phyloP scores from a whole-genome alignment of 441 rosid species.

The Corymbia citriodora region DNA sequence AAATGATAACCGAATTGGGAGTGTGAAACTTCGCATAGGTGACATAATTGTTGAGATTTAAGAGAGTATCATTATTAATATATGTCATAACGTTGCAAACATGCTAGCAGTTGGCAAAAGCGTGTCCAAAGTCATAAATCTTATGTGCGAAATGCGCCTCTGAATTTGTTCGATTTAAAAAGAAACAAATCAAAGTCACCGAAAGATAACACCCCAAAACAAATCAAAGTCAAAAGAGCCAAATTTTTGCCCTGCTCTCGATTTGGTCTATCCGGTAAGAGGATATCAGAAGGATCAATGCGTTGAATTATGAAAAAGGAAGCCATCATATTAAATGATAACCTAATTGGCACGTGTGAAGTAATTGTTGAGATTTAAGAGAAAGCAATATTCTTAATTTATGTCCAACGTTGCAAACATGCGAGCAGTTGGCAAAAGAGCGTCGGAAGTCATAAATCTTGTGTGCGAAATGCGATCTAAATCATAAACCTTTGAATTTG shows the following conservation, averaged over 20 bases:
- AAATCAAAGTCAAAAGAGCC: too few species aligned
- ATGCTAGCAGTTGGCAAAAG: rapidly evolving
- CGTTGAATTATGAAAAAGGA: too few species aligned
- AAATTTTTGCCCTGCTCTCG: too few species aligned
- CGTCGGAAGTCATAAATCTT: rapidly evolving
- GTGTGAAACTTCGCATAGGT: too few species aligned
- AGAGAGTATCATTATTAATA: not conserved
- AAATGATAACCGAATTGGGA: too few species aligned
- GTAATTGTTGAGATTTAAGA: not conserved
- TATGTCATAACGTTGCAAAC: not conserved
- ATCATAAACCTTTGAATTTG: rapidly evolving
- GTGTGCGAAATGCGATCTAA: not conserved
- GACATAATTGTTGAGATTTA: too few species aligned
- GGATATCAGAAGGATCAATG: too few species aligned
- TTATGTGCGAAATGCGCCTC: not conserved
- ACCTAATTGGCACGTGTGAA: not conserved
- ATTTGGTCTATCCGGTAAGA: too few species aligned
- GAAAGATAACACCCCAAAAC: too few species aligned
- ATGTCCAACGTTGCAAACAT: not conserved
- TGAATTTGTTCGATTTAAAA: rapidly evolving
- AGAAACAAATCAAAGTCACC: too few species aligned
- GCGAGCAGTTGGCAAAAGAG: rapidly evolving
- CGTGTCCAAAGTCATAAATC: rapidly evolving
- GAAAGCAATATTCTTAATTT: not conserved
- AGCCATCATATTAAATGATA: too few species aligned